Percentiles rank a stretch among this genome's conserved stretches.
Evolutionary conservation across 2,329 filamentous ascomycete genomes (phyloP).

Genomic region (Rosellinia necatrix): DNA sequence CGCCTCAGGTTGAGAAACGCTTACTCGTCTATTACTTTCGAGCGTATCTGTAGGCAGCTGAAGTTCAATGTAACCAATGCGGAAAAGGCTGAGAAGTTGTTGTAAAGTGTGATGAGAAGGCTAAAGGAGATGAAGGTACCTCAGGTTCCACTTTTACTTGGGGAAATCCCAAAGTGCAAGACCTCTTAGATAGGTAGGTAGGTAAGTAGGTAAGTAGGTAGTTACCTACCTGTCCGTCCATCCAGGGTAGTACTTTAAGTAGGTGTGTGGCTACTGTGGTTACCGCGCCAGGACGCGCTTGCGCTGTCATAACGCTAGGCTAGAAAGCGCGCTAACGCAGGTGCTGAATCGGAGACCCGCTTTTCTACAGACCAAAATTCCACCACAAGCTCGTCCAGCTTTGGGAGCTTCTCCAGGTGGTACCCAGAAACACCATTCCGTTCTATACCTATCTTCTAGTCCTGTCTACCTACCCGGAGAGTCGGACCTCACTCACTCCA

Average conservation of each 20-base stretch:
- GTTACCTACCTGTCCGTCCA: too few relatives aligned
- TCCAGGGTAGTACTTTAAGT: too few relatives aligned
- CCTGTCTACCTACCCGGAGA: not conserved
- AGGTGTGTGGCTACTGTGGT: too few relatives aligned
- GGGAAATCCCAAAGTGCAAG: not conserved
- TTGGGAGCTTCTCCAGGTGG: conserved; percentile 8
- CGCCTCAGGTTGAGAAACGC: not conserved
- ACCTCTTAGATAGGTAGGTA: too few relatives aligned
- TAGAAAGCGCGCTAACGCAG: conserved; percentile 3
- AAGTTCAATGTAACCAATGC: not conserved
- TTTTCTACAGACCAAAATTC: conserved; percentile 8
- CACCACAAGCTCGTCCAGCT: not conserved
- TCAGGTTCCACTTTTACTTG: conserved; percentile 19
- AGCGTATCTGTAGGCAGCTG: not conserved
- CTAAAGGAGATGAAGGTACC: not conserved
- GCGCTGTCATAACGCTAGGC: not conserved
- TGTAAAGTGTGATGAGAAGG: conserved; percentile 12
- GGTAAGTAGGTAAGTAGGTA: not conserved
- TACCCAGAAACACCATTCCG: not conserved
- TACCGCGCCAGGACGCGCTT: conserved; percentile 19
- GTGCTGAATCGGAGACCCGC: not conserved
- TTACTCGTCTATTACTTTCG: not conserved
- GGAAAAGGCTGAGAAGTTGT: conserved; percentile 5
- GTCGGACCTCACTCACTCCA: not conserved
- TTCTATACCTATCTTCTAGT: not conserved